Percentiles rank a stretch among this genome's conserved stretches.
Conservation (phyloP, 1,284 basidiomycete genomes). For the Pholiota adiposa region DNA sequence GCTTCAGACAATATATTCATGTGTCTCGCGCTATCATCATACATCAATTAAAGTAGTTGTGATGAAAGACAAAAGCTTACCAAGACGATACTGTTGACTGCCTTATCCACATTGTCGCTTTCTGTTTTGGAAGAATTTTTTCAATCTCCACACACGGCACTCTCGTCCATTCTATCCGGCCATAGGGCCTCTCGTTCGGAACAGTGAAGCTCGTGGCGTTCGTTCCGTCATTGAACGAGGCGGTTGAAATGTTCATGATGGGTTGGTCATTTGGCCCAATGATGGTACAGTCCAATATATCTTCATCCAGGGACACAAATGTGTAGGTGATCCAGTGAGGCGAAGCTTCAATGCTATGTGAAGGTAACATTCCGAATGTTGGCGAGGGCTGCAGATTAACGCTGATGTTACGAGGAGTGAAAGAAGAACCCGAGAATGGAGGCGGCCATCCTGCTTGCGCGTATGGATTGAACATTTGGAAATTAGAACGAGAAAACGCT, state of each 20-base stretch:
- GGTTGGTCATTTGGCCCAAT: background rate
- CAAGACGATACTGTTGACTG: background rate
- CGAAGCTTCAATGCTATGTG: background rate
- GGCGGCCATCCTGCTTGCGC: background rate
- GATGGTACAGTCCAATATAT: constrained; percentile 12
- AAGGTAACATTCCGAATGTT: background rate
- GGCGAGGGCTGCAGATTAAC: background rate
- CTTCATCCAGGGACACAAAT: background rate
- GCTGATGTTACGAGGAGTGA: background rate
- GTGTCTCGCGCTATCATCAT: background rate
- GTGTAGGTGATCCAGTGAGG: background rate
- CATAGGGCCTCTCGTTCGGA: background rate
- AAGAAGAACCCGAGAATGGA: background rate
- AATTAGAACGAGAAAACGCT: no score
- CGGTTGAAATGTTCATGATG: background rate
- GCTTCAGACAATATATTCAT: background rate
- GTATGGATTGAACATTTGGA: background rate
- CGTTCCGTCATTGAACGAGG: background rate
- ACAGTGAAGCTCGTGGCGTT: background rate
- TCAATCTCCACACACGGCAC: background rate
- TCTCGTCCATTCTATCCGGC: background rate
- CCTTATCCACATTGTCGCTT: background rate
- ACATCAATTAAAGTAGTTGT: background rate
- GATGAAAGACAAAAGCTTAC: background rate
- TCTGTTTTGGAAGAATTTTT: background rate